Evolutionary conservation across 1,139 yeast genomes (phyloP).

Genomic region (Saccharomyces hybrid): DNA sequence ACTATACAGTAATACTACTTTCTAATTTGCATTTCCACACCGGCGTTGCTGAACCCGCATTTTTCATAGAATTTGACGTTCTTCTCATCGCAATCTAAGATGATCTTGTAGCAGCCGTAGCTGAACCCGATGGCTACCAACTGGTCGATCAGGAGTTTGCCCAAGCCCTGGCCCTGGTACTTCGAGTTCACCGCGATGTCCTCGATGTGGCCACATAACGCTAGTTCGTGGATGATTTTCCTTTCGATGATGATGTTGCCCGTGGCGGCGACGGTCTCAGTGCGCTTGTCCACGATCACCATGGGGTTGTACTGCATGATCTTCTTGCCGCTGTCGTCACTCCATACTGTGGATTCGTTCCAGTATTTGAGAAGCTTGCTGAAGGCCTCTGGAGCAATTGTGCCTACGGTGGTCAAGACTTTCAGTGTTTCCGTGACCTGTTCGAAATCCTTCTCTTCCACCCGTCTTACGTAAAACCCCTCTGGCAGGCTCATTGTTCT

Average conservation of each 20-base stretch:
- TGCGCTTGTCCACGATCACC: conserved; percentile 45
- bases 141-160: conserved; percentile 55
- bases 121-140: conserved; percentile 52
- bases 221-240: conserved; percentile 69
- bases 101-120: conserved; percentile 76
- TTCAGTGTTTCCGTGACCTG: conserved; percentile 45
- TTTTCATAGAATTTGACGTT: conserved; percentile 84
- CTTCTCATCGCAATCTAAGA: conserved; percentile 77
- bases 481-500: conserved; percentile 7
- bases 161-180: conserved; percentile 81
- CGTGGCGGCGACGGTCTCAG: conserved; percentile 38
- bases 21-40: conserved; percentile 60
- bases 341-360: conserved; percentile 32
- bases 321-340: conserved; percentile 9
- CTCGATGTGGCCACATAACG: conserved; percentile 87
- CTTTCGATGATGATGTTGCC: conserved; percentile 50
- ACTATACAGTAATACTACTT: not conserved
- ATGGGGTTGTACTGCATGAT: conserved; percentile 46
- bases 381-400: conserved; percentile 40
- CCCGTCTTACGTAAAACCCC: conserved; percentile 43
- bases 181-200: conserved; percentile 74
- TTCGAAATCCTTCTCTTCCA: conserved; percentile 40
- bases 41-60: conserved; percentile 63
- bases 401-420: conserved; percentile 61
- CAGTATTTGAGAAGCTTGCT: conserved; percentile 41